These are phyloP conservation scores for Podospora sp. DNA, from an alignment of 495 filamentous ascomycete genomes.

Conservation along the genomic window DNA sequence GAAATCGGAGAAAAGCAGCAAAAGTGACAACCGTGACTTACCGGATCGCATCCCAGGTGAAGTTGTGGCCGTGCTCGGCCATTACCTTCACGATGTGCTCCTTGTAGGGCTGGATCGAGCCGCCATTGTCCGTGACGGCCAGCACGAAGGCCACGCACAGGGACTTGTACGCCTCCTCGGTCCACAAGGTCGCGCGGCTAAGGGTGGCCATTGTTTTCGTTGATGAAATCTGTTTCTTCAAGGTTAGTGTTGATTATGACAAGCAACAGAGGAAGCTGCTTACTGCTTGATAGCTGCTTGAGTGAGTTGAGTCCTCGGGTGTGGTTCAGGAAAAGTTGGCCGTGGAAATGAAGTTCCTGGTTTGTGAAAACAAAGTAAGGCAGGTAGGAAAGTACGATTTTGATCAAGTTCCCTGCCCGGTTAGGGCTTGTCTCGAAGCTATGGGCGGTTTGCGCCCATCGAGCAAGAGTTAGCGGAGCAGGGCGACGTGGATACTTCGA, in stretches of 20 bases:
- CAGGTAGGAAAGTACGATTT: too few species aligned
- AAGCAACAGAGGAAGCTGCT: neutral
- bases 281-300: slow-evolving; percentile 10
- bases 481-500: too few species aligned
- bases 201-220: neutral
- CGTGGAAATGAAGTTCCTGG: too few species aligned
- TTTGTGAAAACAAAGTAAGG: too few species aligned
- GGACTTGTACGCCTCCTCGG: neutral
- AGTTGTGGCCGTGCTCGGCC: slow-evolving; percentile 11
- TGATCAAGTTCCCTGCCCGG: too few species aligned
- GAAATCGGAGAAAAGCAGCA: neutral
- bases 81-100: slow-evolving; percentile 9
- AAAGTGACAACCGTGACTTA: slow-evolving; percentile 6
- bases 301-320: neutral
- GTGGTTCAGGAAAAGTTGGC: too few species aligned
- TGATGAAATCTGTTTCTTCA: neutral
- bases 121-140: neutral
- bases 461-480: too few species aligned
- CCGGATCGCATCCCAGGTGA: slow-evolving; percentile 27
- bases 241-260: neutral
- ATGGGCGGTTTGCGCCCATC: too few species aligned
- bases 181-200: neutral
- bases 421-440: too few species aligned
- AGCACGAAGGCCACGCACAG: neutral
- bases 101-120: neutral